Evolutionary conservation across 768 basidiomycete genomes (phyloP).

Genomic region (Goffeauzyma gilvescens): DNA sequence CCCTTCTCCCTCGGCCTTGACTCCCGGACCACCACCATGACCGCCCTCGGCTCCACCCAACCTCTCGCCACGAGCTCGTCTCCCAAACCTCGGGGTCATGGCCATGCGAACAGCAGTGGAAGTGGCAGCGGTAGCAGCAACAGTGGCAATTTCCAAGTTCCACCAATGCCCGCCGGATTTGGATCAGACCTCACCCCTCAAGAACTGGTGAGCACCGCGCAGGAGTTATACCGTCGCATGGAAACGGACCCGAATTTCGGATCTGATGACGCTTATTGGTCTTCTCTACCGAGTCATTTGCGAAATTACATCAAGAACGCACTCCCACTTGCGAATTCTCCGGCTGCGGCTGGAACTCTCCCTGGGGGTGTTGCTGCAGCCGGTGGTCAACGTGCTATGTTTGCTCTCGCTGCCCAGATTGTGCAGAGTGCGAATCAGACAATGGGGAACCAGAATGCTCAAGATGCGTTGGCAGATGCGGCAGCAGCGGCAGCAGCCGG

Average conservation of each 20-base stretch:
- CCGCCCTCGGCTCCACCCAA: too few species aligned
- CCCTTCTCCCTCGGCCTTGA: too few species aligned
- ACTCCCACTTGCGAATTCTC: constrained; percentile 30
- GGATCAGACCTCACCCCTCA: constrained; percentile 40
- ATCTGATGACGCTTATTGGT: constrained; percentile 51
- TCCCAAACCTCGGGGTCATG: too few species aligned
- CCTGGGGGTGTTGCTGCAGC: constrained; percentile 22
- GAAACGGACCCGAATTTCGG: constrained; percentile 34
- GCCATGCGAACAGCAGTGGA: too few species aligned
- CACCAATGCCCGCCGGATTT: too few species aligned
- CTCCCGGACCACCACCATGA: too few species aligned
- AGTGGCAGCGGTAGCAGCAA: too few species aligned
- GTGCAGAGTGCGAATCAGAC: constrained; percentile 30
- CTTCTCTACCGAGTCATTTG: constrained; percentile 47
- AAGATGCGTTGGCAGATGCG: constrained; percentile 32
- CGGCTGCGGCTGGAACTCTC: constrained; percentile 4
- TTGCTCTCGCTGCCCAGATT: constrained; percentile 50
- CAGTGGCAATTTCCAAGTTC: too few species aligned
- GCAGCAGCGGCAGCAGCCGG: neutral
- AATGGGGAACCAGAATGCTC: constrained; percentile 27
- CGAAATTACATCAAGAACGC: constrained; percentile 48
- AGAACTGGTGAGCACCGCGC: constrained; percentile 44
- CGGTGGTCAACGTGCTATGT: constrained; percentile 45
- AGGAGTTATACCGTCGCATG: constrained; percentile 46
- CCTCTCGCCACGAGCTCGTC: too few species aligned